phyloP scores from a whole-genome alignment of 495 filamentous ascomycete genomes.

The Penicillium cosmopolitanum region DNA sequence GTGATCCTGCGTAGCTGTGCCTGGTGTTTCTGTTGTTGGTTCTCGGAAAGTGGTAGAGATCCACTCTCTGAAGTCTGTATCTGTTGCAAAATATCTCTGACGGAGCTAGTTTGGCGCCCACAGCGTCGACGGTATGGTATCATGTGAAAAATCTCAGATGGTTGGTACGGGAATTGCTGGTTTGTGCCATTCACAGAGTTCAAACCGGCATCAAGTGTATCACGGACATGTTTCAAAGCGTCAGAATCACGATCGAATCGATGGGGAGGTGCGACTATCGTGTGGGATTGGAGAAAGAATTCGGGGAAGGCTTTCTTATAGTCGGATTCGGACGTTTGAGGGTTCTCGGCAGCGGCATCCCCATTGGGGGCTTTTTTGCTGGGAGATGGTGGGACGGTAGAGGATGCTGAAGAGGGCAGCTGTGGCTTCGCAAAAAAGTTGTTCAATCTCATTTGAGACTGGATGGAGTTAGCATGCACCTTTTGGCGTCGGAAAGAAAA shows the following conservation, averaged over 20 bases:
- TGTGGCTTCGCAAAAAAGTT: slow-evolving; percentile 63
- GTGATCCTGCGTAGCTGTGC: slow-evolving; percentile 64
- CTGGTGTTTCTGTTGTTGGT: slow-evolving; percentile 34
- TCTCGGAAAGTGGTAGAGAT: slow-evolving; percentile 9
- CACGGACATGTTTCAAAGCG: slow-evolving; percentile 46
- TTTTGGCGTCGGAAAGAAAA: background rate
- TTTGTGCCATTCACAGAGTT: slow-evolving; percentile 32
- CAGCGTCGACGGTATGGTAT: slow-evolving; percentile 54
- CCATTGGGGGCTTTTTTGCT: slow-evolving; percentile 22
- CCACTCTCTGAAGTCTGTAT: slow-evolving; percentile 45
- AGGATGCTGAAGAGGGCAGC: slow-evolving; percentile 24
- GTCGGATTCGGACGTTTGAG: slow-evolving; percentile 47
- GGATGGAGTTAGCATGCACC: slow-evolving; percentile 12
- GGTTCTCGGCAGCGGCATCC: slow-evolving; percentile 13
- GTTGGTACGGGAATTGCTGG: slow-evolving; percentile 48
- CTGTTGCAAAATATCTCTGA: slow-evolving; percentile 67
- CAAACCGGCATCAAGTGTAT: slow-evolving; percentile 52
- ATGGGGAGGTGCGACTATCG: slow-evolving; percentile 59
- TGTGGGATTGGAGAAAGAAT: slow-evolving; percentile 74
- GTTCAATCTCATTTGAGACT: slow-evolving; percentile 63
- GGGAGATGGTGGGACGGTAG: slow-evolving; percentile 25
- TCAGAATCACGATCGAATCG: slow-evolving; percentile 60
- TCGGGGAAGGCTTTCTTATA: slow-evolving; percentile 77
- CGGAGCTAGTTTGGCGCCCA: slow-evolving; percentile 55
- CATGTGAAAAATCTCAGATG: slow-evolving; percentile 62